Evolutionary conservation across 768 basidiomycete species (phyloP), one percentile per base, ranked within the genome.

Genomic region (Suillus tomentosus): DNA sequence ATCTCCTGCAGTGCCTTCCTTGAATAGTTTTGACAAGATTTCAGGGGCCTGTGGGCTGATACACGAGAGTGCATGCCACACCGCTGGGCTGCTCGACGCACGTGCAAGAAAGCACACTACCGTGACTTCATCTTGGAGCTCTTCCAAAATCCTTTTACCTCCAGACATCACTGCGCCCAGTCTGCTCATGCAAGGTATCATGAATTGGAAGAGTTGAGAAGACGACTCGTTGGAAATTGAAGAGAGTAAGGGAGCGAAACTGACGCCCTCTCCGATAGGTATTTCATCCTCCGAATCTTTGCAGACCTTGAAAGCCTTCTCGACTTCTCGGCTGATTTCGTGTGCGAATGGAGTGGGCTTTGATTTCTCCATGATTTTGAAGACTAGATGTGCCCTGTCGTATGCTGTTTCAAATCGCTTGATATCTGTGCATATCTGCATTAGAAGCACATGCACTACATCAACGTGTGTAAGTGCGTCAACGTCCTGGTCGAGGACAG

Each of bases 161-260:
- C 39, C 39, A 10, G 56, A 40, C 56, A 58, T 58, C 56, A 27
- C 39, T 3, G 56, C 56, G 17, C 56, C 56, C 15, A 40, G 39
- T 42, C 5, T 27, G 39, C 39, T 17, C 56, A 77, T 22, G 78
- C 14, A n/a, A 67, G 67, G 62, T 78, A 61, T 56, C 61, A 57
- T 72, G 70, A 65, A 78, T 79, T 36, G 71, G 66, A 31, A 60
- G 9, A n/a, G 74, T 69, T 14, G 70, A 62, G 51, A 65, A 73
- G 47, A 58, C 17, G 11, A 40, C 39, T 58, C 24, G 10, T 40
- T 19, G 24, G 56, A 17, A 42, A 58, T 58, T 10, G 56, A 58
- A 24, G 39, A 0, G 39, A 58, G 56, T 13, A 58, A 27, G 11
- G 24, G 17, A 10, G 24, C 10, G 15, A 58, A 27, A 19, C 17